A percentile compares a stretch with the other conserved stretches of the same genome.
phyloP scores from a whole-genome alignment of 1,284 basidiomycete genomes.

The Cryptococcus sp. region DNA sequence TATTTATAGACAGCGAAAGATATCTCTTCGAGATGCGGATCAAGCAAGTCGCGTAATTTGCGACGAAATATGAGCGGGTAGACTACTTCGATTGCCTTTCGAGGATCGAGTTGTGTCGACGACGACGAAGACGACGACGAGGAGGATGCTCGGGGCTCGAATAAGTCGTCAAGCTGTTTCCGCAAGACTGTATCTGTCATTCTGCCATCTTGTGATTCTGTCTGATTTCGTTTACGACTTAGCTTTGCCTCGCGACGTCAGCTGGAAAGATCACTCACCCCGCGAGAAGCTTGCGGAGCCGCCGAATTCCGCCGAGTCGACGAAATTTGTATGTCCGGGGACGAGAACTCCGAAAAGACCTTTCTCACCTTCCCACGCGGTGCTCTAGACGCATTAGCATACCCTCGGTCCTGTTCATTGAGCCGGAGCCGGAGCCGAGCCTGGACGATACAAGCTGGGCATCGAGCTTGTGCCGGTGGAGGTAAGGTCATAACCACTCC shows the following conservation, averaged over 20 bases:
- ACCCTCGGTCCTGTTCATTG: background rate
- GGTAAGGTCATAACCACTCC: background rate
- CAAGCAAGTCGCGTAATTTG: slow-evolving; percentile 6
- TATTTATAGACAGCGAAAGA: background rate
- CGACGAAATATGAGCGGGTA: slow-evolving; percentile 19
- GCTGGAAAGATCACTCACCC: too few species aligned
- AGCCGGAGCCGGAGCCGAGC: background rate
- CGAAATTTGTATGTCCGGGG: background rate
- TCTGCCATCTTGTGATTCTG: too few species aligned
- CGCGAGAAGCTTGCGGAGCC: too few species aligned
- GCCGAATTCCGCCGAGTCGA: too few species aligned
- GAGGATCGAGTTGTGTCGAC: background rate
- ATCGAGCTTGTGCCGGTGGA: slow-evolving; percentile 7
- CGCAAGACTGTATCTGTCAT: too few species aligned
- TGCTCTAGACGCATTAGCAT: too few species aligned
- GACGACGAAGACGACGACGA: background rate
- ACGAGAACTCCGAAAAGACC: slow-evolving; percentile 10
- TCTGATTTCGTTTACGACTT: too few species aligned
- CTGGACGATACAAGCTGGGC: background rate
- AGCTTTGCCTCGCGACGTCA: too few species aligned
- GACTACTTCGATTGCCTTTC: slow-evolving; percentile 1
- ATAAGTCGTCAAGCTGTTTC: too few species aligned
- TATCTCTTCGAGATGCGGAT: slow-evolving; percentile 8
- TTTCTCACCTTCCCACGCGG: background rate
- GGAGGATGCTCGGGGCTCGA: too few species aligned